phyloP scores from a whole-genome alignment of 148 eudicot genomes.

The Persicaria tinctoria region DNA sequence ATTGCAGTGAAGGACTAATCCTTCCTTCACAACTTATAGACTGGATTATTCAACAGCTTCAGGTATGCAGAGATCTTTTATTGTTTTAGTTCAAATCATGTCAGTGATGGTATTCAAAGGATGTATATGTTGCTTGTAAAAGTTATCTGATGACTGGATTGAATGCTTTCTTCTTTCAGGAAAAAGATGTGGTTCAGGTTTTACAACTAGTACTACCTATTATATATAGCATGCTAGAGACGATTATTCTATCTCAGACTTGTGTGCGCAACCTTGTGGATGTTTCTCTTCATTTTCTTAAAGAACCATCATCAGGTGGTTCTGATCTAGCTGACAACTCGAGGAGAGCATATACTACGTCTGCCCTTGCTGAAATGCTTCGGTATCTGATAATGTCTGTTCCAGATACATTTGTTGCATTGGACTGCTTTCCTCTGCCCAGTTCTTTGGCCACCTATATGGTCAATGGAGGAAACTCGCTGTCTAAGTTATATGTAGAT shows the following conservation, averaged over 20 bases:
- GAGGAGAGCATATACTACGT: constrained; percentile 51
- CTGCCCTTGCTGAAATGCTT: constrained; percentile 83
- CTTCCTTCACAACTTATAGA: constrained; percentile 76
- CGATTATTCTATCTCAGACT: constrained; percentile 62
- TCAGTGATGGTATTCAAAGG: neutral
- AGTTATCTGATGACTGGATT: neutral
- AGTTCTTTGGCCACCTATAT: constrained; percentile 32
- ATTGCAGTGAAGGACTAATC: constrained; percentile 69
- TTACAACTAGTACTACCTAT: constrained; percentile 82
- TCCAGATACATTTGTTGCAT: constrained; percentile 92
- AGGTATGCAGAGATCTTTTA: constrained; percentile 35
- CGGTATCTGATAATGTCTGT: constrained; percentile 70
- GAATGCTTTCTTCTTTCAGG: constrained; percentile 38
- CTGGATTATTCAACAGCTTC: constrained; percentile 83
- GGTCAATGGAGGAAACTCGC: constrained; percentile 33
- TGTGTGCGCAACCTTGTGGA: constrained; percentile 71
- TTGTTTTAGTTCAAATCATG: neutral
- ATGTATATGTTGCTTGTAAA: neutral
- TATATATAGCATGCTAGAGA: constrained; percentile 59
- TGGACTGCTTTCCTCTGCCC: constrained; percentile 90
- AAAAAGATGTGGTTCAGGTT: constrained; percentile 52
- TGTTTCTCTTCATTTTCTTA: constrained; percentile 57
- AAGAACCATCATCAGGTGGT: constrained; percentile 58
- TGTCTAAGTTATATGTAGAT: constrained; percentile 33
- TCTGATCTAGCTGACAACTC: constrained; percentile 74